Evolutionary conservation across 495 filamentous ascomycete species (phyloP), one percentile per base, ranked within the genome.

Genomic region (Cercophora newfieldiana): DNA sequence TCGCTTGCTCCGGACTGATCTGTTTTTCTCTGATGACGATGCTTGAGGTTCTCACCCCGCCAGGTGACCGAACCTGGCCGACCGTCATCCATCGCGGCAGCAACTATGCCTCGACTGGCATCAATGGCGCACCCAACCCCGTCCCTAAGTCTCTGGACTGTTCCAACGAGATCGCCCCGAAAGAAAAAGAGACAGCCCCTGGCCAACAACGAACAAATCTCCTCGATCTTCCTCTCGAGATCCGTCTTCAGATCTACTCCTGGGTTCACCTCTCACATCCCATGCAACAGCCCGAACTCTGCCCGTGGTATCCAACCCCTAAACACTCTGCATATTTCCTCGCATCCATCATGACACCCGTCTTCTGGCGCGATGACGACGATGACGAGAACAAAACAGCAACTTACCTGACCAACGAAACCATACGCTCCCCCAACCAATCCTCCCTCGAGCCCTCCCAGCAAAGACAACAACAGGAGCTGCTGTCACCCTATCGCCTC

Each of bases 211-310:
- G 26, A 1, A 25, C 26, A 12, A 58, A 29, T 28, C 70, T 78
- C 61, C 67, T 78, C 51, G 68, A 72, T 14, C 59, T 79, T 2
- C 77, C 78, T 6, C 59, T 72, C 30, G 77, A 79, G 59, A 72
- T 77, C 49, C 69, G 78, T 25, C 66, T 73, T 22, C 68, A 73
- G 56, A 74, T 80, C 57, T 80, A 79, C 66, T 55, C 54, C 62
- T 74, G 68, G 68, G 37, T 75, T 2, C 71, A 75, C 63, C 64
- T 71, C 60, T 49, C 69, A 47, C 71, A 28, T 48, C 66, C 69
- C 7, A 73, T 76, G n/a, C 80, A 82, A 30, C 81, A 85, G 60
- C 77, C 78, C 3, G 81, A 86, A 47, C 67, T 79, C 22, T 59
- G 61, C 7, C 74, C 70, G 30, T 70, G 72, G 58, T 76, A 75